These are phyloP conservation scores for Fragilariopsis cylindrus DNA, from an alignment of 108 stramenopile genomes.

Conservation along the genomic window DNA sequence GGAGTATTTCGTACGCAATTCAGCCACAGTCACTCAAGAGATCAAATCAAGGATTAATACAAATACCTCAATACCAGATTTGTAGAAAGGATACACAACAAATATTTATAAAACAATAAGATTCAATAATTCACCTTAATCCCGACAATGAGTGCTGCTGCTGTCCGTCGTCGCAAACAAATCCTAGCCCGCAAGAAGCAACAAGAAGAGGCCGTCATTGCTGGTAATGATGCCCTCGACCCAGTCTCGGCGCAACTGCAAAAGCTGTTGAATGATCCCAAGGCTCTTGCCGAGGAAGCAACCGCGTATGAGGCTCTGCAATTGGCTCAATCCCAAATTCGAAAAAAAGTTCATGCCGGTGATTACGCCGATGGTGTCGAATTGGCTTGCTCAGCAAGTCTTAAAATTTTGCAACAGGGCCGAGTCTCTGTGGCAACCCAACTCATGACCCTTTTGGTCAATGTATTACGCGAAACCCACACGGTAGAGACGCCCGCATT, in stretches of 20 bases:
- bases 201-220: constrained; percentile 34
- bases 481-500: constrained; percentile 63
- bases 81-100: too few relatives aligned
- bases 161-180: constrained; percentile 86
- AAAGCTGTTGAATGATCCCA: constrained; percentile 49
- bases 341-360: constrained; percentile 66
- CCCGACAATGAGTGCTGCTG: constrained; percentile 74
- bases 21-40: too few relatives aligned
- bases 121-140: too few relatives aligned
- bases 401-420: constrained; percentile 53
- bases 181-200: constrained; percentile 51
- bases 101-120: too few relatives aligned
- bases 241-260: constrained; percentile 61
- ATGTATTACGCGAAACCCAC: constrained; percentile 75
- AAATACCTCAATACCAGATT: too few relatives aligned
- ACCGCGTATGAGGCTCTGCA: constrained; percentile 89
- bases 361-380: constrained; percentile 59
- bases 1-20: too few relatives aligned
- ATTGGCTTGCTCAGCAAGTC: constrained; percentile 52
- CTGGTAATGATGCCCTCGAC: constrained; percentile 40
- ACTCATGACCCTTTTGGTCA: constrained; percentile 61
- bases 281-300: constrained; percentile 58
- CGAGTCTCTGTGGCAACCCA: constrained; percentile 77
- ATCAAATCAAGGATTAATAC: too few relatives aligned
- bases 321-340: constrained; percentile 76